A percentile compares a stretch with the other conserved stretches of the same genome.
Conservation (phyloP, 768 basidiomycete species). For the Kwoniella newhampshirensis region DNA sequence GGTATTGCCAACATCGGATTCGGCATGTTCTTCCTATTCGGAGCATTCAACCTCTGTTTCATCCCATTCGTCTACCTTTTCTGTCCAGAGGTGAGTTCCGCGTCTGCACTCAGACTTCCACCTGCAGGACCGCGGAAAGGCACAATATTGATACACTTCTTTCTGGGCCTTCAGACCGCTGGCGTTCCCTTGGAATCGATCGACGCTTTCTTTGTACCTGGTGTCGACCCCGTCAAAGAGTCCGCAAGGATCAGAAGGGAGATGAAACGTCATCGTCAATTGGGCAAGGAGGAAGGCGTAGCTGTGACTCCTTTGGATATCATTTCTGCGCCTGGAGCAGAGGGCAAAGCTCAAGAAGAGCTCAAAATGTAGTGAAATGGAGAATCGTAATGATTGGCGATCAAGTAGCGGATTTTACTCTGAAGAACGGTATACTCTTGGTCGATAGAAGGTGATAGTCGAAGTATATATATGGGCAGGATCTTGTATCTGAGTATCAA, state of each 20-base stretch:
- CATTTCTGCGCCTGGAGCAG: too few relatives aligned
- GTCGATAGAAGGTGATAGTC: too few relatives aligned
- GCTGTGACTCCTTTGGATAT: not conserved
- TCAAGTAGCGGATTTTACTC: too few relatives aligned
- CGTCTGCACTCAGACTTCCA: not conserved
- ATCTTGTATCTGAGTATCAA: too few relatives aligned
- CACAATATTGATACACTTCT: not conserved
- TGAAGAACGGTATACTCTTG: too few relatives aligned
- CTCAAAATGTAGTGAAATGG: too few relatives aligned
- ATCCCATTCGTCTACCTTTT: conserved; percentile 23
- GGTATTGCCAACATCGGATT: conserved; percentile 11
- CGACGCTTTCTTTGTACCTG: conserved; percentile 25
- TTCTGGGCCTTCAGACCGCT: conserved; percentile 20
- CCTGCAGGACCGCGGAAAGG: too few relatives aligned
- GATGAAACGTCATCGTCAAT: conserved; percentile 4
- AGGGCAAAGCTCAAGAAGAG: too few relatives aligned
- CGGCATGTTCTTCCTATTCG: conserved; percentile 8
- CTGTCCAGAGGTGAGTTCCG: conserved; percentile 25
- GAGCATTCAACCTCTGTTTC: conserved; percentile 23
- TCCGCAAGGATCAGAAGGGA: conserved; percentile 11
- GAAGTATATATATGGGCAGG: too few relatives aligned
- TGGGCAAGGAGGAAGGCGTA: conserved; percentile 7
- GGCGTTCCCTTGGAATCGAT: conserved; percentile 35
- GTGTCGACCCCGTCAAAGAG: conserved; percentile 25
- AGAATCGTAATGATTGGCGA: too few relatives aligned